Evolutionary conservation across 495 filamentous ascomycete species (phyloP), one percentile per base, ranked within the genome.

Genomic region (Emericellopsis terricola): DNA sequence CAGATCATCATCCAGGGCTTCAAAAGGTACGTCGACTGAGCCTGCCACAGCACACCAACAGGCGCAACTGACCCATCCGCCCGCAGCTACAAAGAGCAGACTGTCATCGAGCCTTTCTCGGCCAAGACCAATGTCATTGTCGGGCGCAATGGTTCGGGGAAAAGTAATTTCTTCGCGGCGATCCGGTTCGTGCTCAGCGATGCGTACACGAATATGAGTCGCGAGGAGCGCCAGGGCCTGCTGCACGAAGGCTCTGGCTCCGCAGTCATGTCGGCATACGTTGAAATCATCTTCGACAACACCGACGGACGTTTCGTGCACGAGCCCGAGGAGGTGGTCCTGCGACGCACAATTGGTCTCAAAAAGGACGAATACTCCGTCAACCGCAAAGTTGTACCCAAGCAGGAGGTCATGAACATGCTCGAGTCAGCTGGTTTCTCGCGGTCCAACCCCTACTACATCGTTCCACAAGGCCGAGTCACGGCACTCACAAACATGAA

Each of bases 1-100:
- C 89, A 99, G 64, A 94, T 99, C 50, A 99, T 94, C 57, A 96
- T 99, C 49, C 89, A 99, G 49, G 89, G 89, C 69, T 99, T 99
- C 63, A 96, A 96, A 62, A 94, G 87, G 87, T 94, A 55, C 37
- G 60, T 31, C 30, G 36, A 34, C 35, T 35, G 38, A 28, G 37
- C 31, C 28, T 37, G 19, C 32, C 32, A 10, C 19, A 13, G 9
- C n/a, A 20, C 19, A 21, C 18, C 23, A n/a, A 33, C 17, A 21
- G 23, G 14, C 23, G 15, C 11, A 15, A 11, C 15, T 21, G 4
- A 31, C n/a, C 19, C 16, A 38, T 20, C 23, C 8, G 19, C 26
- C 10, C 13, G 34, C 43, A 96, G 87, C 68, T 99, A 99, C 70
- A 96, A 96, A 60, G 87, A 96, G 44, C 89, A 99, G 56, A 94